A percentile compares a stretch with the other conserved stretches of the same genome.
Conservation (phyloP, 352 stramenopile species). For the Pythium vanterpoolii region DNA sequence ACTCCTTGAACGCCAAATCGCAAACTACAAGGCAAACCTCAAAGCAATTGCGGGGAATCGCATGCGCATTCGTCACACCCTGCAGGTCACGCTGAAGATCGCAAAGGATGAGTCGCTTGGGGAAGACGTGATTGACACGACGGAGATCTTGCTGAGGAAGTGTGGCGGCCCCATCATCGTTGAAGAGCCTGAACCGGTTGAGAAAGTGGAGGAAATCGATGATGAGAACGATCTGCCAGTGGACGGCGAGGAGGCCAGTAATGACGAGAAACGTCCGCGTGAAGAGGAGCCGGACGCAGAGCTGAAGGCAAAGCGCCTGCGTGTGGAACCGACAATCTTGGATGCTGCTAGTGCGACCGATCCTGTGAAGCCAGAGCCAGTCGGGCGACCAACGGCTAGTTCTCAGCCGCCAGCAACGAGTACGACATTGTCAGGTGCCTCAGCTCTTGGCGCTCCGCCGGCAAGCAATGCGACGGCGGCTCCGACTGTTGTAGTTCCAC, state of each 20-base stretch:
- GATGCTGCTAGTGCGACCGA: background rate
- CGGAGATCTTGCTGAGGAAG: conserved; percentile 49
- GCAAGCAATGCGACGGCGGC: background rate
- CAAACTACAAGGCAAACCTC: conserved; percentile 62
- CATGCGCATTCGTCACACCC: conserved; percentile 41
- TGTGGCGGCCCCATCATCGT: conserved; percentile 49
- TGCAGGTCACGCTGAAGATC: conserved; percentile 57
- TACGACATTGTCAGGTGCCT: background rate
- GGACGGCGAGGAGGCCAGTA: background rate
- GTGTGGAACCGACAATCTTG: background rate
- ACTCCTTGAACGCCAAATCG: conserved; percentile 68
- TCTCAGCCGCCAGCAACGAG: background rate
- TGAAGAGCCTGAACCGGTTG: conserved; percentile 12
- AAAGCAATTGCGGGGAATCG: conserved; percentile 45
- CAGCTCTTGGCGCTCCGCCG: too few relatives aligned
- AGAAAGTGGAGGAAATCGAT: conserved; percentile 36
- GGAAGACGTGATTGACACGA: conserved; percentile 48
- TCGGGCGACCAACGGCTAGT: background rate
- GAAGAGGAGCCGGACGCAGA: conserved; percentile 5
- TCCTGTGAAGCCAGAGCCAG: conserved; percentile 9
- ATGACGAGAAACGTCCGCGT: conserved; percentile 10
- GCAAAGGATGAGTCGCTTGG: conserved; percentile 55
- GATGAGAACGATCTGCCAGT: conserved; percentile 13
- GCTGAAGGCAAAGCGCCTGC: conserved; percentile 8
- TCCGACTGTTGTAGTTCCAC: background rate